A percentile compares a stretch with the other conserved stretches of the same genome.
Evolutionary conservation across 345 rosid species (phyloP).

Genomic region (Gossypium longicalyx): DNA sequence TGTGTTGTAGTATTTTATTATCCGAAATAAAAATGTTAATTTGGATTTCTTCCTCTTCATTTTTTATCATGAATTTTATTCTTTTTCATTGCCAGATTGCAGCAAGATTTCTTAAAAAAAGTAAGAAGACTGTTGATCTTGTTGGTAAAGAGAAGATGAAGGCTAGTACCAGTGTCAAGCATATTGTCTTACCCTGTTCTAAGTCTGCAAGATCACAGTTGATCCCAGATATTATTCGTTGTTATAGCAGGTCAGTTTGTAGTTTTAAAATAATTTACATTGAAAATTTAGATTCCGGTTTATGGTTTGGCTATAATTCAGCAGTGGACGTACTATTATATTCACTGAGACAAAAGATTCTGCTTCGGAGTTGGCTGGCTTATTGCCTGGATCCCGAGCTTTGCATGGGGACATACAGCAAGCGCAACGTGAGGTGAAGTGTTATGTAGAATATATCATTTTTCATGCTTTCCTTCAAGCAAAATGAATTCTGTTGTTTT

Average conservation of each 20-base stretch:
- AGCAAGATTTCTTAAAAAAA: conserved; percentile 60
- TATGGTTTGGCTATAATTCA: conserved; percentile 28
- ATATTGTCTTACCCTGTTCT: conserved; percentile 77
- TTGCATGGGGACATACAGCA: conserved; percentile 95
- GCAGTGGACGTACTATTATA: conserved; percentile 91
- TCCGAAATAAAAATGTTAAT: not conserved
- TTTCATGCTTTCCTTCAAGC: not conserved
- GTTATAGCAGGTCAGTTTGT: conserved; percentile 68
- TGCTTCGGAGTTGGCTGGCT: conserved; percentile 84
- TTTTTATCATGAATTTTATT: conserved; percentile 12
- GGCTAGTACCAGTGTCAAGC: conserved; percentile 87
- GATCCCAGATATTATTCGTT: conserved; percentile 84
- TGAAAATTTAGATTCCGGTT: not conserved
- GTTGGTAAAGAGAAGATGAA: conserved; percentile 97
- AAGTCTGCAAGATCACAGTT: conserved; percentile 62
- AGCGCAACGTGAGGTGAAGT: conserved; percentile 76
- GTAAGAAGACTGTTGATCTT: conserved; percentile 85
- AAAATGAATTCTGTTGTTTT: not conserved
- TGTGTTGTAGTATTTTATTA: not conserved
- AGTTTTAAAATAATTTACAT: not conserved
- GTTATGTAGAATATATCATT: not conserved
- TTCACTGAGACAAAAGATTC: conserved; percentile 83
- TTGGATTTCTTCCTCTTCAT: not conserved
- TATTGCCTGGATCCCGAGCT: conserved; percentile 77
- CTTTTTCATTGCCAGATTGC: conserved; percentile 46